Base-by-base conservation (phyloP, 1,284 basidiomycete genomes). In the Porodaedalea pini region DNA sequence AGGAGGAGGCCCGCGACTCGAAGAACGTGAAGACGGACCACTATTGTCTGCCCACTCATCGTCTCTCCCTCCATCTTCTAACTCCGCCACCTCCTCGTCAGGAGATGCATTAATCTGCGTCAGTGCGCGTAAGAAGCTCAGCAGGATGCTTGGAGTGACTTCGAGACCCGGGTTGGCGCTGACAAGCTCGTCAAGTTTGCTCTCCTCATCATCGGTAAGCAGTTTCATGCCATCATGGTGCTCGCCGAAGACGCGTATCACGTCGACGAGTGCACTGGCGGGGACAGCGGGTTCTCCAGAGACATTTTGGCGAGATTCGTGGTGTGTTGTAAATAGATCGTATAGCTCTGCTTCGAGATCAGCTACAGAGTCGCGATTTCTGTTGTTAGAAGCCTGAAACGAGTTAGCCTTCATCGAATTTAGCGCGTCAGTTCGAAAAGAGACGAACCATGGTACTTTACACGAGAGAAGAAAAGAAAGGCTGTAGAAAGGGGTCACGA, bases 321-420 rank as follows among this genome's bases (percentile, higher is more conserved):
- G 80, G 65, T 90, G 86, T 37, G 78, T 74, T 59, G 74, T 72
- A 68, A 90, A 89, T 58, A 89, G 79, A 56, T 78, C 76, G 68
- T 81, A 70, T 34, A 90, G 78, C 66, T 85, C 78, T 64, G 79
- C 75, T 69, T 88, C 81, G 58, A 90, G 82, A 72, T 85, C 82
- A 51, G 75, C 78, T 51, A 88, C 77, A 52, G 83, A 88, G 67
- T 66, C 61, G 55, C 64, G 66, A 40, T 64, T 63, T 54, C 65
- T 62, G 54, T 64, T 63, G 54, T 61, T 34, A 19, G 51, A 31
- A 44, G 29, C 31, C 51, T 54, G 51, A 2, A 7, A 39, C 11
- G 23, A 51, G 4, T 36, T 4, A 40, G 21, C 36, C 11, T 4
- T 13, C 8, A 23, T 6, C 32, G 19, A 25, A 7, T 51, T 19